Evolutionary conservation across 2,329 filamentous ascomycete genomes (phyloP).

Genomic region (Exophiala oligosperma): DNA sequence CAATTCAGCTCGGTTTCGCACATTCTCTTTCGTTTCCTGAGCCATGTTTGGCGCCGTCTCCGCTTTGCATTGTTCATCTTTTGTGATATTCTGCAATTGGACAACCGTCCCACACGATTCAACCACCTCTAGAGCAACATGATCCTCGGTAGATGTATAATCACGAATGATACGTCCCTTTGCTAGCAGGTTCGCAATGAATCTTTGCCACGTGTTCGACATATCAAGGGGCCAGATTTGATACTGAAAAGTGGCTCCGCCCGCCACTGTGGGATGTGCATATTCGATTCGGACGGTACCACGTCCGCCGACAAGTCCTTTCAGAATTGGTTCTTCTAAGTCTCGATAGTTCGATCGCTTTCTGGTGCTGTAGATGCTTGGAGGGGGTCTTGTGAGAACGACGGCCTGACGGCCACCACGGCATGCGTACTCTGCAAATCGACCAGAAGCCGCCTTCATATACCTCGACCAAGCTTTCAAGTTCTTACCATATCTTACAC

Average conservation of each 20-base stretch:
- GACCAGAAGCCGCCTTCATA: slow-evolving; percentile 19
- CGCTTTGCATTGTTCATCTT: too few relatives aligned
- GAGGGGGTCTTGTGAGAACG: slow-evolving; percentile 32
- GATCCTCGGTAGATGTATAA: neutral
- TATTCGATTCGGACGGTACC: slow-evolving; percentile 28
- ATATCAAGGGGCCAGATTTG: slow-evolving; percentile 31
- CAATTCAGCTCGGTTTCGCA: neutral
- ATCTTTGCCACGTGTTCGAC: slow-evolving; percentile 20
- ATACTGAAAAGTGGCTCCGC: slow-evolving; percentile 31
- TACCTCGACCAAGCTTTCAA: slow-evolving; percentile 1
- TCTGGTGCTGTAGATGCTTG: slow-evolving; percentile 31
- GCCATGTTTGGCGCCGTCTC: too few relatives aligned
- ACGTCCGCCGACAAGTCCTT: slow-evolving; percentile 20
- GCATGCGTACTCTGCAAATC: slow-evolving; percentile 31
- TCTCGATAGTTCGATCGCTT: slow-evolving; percentile 30
- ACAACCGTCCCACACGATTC: too few relatives aligned
- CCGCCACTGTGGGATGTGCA: slow-evolving; percentile 31
- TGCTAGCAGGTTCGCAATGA: neutral
- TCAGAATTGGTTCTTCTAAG: slow-evolving; percentile 33
- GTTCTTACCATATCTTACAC: neutral
- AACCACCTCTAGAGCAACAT: neutral
- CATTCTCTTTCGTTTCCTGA: neutral
- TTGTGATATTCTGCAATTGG: too few relatives aligned
- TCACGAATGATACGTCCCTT: neutral
- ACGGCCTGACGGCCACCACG: slow-evolving; percentile 29